Evolutionary conservation across 208 protist genomes (phyloP).

Genomic region (Trypanosomatidae sp.): DNA sequence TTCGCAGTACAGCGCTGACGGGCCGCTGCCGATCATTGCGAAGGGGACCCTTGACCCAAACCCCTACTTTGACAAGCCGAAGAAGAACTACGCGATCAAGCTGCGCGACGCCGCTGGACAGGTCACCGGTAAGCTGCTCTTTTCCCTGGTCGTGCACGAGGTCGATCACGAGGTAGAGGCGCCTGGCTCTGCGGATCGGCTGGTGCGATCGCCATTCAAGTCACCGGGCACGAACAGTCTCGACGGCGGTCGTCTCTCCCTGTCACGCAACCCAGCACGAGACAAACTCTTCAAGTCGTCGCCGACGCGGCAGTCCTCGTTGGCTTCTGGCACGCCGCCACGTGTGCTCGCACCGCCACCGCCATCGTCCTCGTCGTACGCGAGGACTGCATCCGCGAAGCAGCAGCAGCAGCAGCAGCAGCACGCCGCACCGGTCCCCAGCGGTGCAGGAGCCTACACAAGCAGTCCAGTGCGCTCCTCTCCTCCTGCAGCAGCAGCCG

Average conservation of each 20-base stretch:
- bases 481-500: no score
- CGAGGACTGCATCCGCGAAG: no score
- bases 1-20: constrained; percentile 39
- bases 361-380: no score
- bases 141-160: constrained; percentile 60
- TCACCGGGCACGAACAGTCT: background rate
- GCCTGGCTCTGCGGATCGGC: background rate
- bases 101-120: constrained; percentile 61
- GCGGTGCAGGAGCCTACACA: no score
- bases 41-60: constrained; percentile 74
- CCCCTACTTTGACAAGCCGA: constrained; percentile 63
- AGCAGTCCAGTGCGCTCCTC: no score
- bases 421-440: no score
- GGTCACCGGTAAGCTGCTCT: constrained; percentile 79
- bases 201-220: background rate
- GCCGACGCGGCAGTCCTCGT: no score
- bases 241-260: background rate
- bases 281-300: no score
- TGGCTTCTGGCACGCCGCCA: no score
- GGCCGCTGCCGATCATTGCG: constrained; percentile 54
- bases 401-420: no score
- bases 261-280: no score
- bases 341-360: no score
- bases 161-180: constrained; percentile 5
- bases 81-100: constrained; percentile 88